Base-by-base conservation (phyloP, 352 stramenopile genomes). In the Phytophthora constricta region DNA sequence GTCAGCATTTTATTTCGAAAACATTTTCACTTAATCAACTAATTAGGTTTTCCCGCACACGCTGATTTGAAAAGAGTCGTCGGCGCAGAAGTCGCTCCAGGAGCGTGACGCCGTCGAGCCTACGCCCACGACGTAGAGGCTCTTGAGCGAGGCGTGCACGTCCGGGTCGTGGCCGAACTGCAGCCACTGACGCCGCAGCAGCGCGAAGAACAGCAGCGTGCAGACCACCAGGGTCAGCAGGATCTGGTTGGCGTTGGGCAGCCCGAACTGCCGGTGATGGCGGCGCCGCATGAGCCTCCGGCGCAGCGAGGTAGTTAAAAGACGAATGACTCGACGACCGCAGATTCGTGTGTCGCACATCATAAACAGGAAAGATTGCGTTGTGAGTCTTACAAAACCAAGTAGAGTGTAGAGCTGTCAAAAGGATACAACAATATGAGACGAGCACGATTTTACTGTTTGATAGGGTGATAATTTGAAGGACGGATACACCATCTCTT, bases 241-340 rank as follows among this genome's bases (percentile, higher is more conserved):
- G 61, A 94, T 83, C 81, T 94, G 86, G 76, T 94, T 94, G n/a
- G 86, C 86, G 69, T 94, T 94, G 23, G 86, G 82, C 57, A 92
- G 72, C 2, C 86, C 86, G 47, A 91, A 94, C 47, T 90, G 82
- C 22, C 86, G 82, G 66, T 92, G 79, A 43, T 70, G 69, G 42
- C 73, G 74, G 28, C 71, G 80, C 46, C 72, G 75, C 75, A 83
- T 83, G 14, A 27, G 55, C 37, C 46, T 28, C n/a, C n/a, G n/a
- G n/a, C n/a, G n/a, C n/a, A 43, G 13, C 13, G 33, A 62, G 53
- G 49, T 59, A 17, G 34, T 68, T 25, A 68, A 61, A 64, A 50
- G 22, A 20, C 27, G 28, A 62, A 22, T 74, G 55, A 70, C 60
- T 55, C 34, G 37, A 53, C 50, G 27, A 45, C 16, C 7, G 13